Evolutionary conservation across 176 grass and related monocot species (phyloP).

Genomic region (Avena insularis): DNA sequence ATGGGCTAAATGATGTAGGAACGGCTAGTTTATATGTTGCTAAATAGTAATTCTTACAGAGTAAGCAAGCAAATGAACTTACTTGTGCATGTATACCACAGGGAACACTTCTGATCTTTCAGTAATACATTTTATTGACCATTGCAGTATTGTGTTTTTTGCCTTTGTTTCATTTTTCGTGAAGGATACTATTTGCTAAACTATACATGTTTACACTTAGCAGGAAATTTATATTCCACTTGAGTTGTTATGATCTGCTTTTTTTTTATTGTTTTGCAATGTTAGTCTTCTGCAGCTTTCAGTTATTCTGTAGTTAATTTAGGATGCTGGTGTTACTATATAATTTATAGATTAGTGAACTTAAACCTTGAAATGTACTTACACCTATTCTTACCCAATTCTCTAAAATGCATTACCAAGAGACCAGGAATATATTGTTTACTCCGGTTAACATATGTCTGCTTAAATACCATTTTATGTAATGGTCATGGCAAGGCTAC

Average conservation of each 20-base stretch:
- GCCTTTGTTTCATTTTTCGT: not conserved
- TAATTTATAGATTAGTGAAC: not conserved
- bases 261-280: not conserved
- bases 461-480: slow-evolving; percentile 15
- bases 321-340: slow-evolving; percentile 8
- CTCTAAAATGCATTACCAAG: not conserved
- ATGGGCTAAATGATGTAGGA: not conserved
- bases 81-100: not conserved
- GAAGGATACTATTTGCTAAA: not conserved
- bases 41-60: not conserved
- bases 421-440: not conserved
- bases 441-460: not conserved
- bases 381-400: not conserved
- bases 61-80: slow-evolving; percentile 2
- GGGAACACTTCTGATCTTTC: not conserved
- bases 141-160: not conserved
- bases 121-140: not conserved
- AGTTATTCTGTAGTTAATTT: slow-evolving; percentile 5
- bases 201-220: not conserved
- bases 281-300: not conserved
- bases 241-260: not conserved
- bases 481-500: not conserved
- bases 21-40: not conserved
- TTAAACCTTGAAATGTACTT: slow-evolving; percentile 9
- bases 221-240: not conserved